Percentiles rank a stretch among this genome's conserved stretches.
phyloP scores from a whole-genome alignment of 805 yeast genomes.

The Torulaspora indica region DNA sequence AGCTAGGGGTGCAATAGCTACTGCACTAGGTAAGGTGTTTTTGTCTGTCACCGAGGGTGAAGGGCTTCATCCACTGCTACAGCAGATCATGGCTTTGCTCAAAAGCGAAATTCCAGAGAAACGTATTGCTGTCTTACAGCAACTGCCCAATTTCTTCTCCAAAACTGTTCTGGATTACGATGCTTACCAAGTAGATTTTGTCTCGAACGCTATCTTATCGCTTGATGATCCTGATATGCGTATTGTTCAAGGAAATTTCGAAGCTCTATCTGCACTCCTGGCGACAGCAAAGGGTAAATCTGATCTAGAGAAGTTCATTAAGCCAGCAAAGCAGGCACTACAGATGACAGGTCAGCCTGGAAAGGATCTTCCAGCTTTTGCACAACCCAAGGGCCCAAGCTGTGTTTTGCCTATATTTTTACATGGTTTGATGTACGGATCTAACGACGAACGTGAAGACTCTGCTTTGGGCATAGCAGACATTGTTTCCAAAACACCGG shows the following conservation, averaged over 20 bases:
- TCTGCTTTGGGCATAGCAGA: slow-evolving; percentile 89
- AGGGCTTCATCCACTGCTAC: slow-evolving; percentile 81
- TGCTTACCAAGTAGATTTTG: slow-evolving; percentile 69
- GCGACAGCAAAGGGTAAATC: slow-evolving; percentile 65
- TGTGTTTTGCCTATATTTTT: slow-evolving; percentile 86
- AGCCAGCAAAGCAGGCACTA: slow-evolving; percentile 75
- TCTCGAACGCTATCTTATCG: slow-evolving; percentile 60
- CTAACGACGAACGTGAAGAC: slow-evolving; percentile 71
- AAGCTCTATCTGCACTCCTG: slow-evolving; percentile 60
- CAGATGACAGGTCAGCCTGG: slow-evolving; percentile 57
- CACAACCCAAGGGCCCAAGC: slow-evolving; percentile 73
- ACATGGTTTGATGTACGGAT: slow-evolving; percentile 95
- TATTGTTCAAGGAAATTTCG: slow-evolving; percentile 62
- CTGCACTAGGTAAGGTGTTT: slow-evolving; percentile 64
- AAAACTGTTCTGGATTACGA: slow-evolving; percentile 64
- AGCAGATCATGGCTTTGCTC: slow-evolving; percentile 68
- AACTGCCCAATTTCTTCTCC: slow-evolving; percentile 68
- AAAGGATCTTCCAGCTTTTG: slow-evolving; percentile 67
- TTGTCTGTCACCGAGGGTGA: slow-evolving; percentile 68
- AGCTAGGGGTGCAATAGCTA: slow-evolving; percentile 40
- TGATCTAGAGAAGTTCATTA: slow-evolving; percentile 67
- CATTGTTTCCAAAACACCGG: slow-evolving; percentile 77
- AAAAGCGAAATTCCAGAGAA: slow-evolving; percentile 67
- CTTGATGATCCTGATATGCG: slow-evolving; percentile 64
- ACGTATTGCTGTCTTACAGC: slow-evolving; percentile 58